Percentiles rank a stretch among this genome's conserved stretches.
Evolutionary conservation across 768 basidiomycete species (phyloP).

Genomic region (Fistulinella prunicolor): DNA sequence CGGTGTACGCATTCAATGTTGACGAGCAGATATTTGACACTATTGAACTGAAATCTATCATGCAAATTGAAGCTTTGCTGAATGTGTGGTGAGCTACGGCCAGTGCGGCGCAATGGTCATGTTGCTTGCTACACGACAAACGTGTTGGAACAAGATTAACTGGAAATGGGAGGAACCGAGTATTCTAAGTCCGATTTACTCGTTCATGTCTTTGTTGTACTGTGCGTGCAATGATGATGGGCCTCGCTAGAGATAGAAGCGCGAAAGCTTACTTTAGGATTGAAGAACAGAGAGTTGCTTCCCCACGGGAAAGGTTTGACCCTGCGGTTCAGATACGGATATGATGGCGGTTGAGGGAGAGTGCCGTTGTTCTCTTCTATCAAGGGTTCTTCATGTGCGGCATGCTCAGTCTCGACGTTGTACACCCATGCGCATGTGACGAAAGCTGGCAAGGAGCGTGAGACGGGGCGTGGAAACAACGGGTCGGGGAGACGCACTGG

Average conservation of each 20-base stretch:
- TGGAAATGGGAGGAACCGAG: neutral
- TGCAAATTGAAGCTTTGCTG: neutral
- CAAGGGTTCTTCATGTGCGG: conserved; percentile 66
- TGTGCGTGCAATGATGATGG: no score
- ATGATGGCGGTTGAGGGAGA: conserved; percentile 68
- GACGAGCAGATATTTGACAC: neutral
- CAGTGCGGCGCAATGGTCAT: neutral
- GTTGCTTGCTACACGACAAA: neutral
- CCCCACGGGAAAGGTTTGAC: conserved; percentile 87
- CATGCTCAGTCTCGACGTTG: conserved; percentile 60
- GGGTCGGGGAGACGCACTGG: conserved; percentile 49
- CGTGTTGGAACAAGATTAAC: neutral
- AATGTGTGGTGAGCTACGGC: neutral
- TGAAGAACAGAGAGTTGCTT: conserved; percentile 78
- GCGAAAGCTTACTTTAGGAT: conserved; percentile 54
- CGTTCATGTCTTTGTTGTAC: conserved; percentile 64
- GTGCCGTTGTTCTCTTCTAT: conserved; percentile 70
- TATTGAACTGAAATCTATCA: neutral
- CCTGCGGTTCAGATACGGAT: conserved; percentile 74
- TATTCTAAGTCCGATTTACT: conserved; percentile 9
- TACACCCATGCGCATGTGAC: conserved; percentile 43
- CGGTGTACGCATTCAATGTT: neutral
- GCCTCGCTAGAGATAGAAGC: neutral
- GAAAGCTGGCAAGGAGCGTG: conserved; percentile 15
- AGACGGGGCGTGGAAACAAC: conserved; percentile 7